Conservation (phyloP, 108 stramenopile species). For the Nitzschia putrida region DNA sequence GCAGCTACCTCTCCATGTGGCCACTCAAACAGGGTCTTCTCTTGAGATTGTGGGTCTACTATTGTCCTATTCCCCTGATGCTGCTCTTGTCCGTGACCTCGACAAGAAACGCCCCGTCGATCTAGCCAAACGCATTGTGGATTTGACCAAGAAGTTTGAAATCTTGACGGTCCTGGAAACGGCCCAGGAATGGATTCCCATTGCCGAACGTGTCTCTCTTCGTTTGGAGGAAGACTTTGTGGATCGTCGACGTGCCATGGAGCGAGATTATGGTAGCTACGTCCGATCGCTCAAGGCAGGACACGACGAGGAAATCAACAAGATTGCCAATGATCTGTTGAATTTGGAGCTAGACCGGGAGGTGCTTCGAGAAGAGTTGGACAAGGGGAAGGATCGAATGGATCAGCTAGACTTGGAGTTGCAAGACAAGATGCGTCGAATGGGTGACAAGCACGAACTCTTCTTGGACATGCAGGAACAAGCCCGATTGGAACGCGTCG, state of each 20-base stretch:
- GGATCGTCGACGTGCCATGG: slow-evolving; percentile 3
- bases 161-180: slow-evolving; percentile 8
- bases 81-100: slow-evolving; percentile 47
- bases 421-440: slow-evolving; percentile 3
- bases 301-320: slow-evolving; percentile 25
- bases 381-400: not conserved
- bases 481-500: not conserved
- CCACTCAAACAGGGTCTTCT: slow-evolving; percentile 61
- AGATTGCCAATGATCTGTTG: slow-evolving; percentile 17
- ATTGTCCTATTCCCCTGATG: slow-evolving; percentile 48
- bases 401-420: not conserved
- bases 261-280: slow-evolving; percentile 1
- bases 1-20: slow-evolving; percentile 70
- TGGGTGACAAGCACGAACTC: slow-evolving; percentile 4
- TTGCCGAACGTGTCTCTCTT: slow-evolving; percentile 1
- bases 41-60: slow-evolving; percentile 46
- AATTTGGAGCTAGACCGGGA: slow-evolving; percentile 9
- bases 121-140: slow-evolving; percentile 13
- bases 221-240: slow-evolving; percentile 25
- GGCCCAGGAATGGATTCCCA: slow-evolving; percentile 7
- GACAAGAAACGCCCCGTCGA: slow-evolving; percentile 28
- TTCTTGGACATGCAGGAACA: slow-evolving; percentile 16
- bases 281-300: slow-evolving; percentile 22
- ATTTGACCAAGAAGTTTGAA: slow-evolving; percentile 8
- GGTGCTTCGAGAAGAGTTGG: slow-evolving; percentile 1